A percentile compares a stretch with the other conserved stretches of the same genome.
These are phyloP conservation scores for Scleroderma bovista DNA, from an alignment of 768 basidiomycete genomes.

Conservation along the genomic window DNA sequence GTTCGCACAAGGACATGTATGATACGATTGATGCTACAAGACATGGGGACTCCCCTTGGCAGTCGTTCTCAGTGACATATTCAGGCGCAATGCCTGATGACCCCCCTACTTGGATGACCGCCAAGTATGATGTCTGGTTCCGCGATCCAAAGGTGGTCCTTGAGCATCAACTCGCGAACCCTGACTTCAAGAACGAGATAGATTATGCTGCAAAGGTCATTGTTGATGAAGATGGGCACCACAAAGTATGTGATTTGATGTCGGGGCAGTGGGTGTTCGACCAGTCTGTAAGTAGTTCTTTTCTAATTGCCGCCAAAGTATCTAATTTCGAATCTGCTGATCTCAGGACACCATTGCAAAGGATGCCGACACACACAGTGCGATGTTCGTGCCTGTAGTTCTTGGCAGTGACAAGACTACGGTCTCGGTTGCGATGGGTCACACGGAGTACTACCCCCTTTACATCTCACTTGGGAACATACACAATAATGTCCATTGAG, in stretches of 20 bases:
- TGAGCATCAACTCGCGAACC: conserved; percentile 16
- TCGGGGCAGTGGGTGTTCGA: no score
- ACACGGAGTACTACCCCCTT: no score
- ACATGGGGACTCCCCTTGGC: no score
- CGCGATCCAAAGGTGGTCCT: conserved; percentile 16
- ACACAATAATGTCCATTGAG: conserved; percentile 15
- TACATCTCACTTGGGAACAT: conserved; percentile 23
- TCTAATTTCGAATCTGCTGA: no score
- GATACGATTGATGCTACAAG: no score
- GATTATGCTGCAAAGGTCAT: conserved; percentile 13
- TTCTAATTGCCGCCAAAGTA: background rate
- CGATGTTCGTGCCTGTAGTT: conserved; percentile 17
- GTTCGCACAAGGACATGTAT: no score
- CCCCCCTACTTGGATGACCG: conserved; percentile 15
- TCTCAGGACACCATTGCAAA: no score
- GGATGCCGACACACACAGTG: conserved; percentile 13
- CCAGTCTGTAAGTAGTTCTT: background rate
- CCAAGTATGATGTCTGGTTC: conserved; percentile 22
- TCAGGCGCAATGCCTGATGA: no score
- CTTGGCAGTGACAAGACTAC: conserved; percentile 24
- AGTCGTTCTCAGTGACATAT: no score
- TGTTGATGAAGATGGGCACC: background rate
- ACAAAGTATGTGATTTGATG: background rate
- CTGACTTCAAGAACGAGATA: conserved; percentile 19
- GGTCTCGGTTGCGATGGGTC: conserved; percentile 20